These are phyloP conservation scores for Pyrus communis DNA, from an alignment of 306 rosid species.

Conservation along the genomic window DNA sequence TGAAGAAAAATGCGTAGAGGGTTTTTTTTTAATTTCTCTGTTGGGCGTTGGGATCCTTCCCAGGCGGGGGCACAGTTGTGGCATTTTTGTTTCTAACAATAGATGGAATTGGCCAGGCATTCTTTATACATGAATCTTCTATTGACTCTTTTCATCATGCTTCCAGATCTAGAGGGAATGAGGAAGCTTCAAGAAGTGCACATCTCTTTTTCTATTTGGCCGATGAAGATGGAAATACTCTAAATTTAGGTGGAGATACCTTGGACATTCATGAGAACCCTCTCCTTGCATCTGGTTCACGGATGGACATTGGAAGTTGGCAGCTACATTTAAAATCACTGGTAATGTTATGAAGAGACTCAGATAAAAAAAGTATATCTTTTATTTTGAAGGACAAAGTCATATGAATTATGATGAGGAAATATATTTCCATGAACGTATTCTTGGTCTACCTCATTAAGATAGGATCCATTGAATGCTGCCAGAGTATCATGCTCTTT, in stretches of 20 bases:
- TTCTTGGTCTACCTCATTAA: not conserved
- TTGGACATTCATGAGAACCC: conserved; percentile 43
- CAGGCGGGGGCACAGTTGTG: not conserved
- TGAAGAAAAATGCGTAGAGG: not conserved
- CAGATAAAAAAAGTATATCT: not conserved
- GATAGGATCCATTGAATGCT: not conserved
- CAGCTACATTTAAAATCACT: conserved; percentile 81
- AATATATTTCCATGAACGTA: not conserved
- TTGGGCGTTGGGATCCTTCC: not conserved
- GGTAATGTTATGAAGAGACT: conserved; percentile 39
- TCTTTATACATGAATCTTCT: not conserved
- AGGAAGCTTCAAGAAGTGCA: conserved; percentile 38
- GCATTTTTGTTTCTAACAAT: not conserved
- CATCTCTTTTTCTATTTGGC: conserved; percentile 91
- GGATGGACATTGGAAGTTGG: conserved; percentile 79
- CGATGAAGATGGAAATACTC: conserved; percentile 69
- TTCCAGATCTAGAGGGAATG: conserved; percentile 49
- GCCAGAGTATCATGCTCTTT: not conserved
- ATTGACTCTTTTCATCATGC: conserved; percentile 18
- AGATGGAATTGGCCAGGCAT: not conserved
- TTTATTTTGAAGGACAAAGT: not conserved
- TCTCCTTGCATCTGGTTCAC: conserved; percentile 72
- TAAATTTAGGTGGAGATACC: conserved; percentile 43
- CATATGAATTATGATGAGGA: not conserved
- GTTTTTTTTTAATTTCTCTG: not conserved